Evolutionary conservation across 768 basidiomycete genomes (phyloP).

Genomic region (Hebeloma cylindrosporum): DNA sequence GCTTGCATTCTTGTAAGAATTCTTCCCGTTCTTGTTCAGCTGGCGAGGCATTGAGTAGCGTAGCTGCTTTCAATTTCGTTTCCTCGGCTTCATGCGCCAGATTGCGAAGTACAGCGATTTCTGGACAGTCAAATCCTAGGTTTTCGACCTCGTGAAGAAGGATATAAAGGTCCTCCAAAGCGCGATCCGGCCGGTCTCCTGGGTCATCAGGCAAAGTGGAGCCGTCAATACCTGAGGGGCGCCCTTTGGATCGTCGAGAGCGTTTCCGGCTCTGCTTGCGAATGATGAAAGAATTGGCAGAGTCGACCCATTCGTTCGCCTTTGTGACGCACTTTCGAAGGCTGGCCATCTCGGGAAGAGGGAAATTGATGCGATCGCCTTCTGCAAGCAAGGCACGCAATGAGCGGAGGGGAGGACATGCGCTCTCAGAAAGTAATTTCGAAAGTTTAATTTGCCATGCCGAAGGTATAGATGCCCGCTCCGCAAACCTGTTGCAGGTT

Average conservation of each 20-base stretch:
- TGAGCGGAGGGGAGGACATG: constrained; percentile 71
- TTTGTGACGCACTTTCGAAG: constrained; percentile 78
- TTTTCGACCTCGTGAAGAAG: constrained; percentile 71
- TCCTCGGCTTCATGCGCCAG: constrained; percentile 67
- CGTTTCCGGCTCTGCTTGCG: constrained; percentile 82
- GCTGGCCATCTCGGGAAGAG: constrained; percentile 66
- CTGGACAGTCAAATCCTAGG: constrained; percentile 83
- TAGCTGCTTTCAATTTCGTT: constrained; percentile 53
- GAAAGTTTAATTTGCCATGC: constrained; percentile 75
- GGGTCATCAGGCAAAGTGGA: constrained; percentile 47
- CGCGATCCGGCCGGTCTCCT: constrained; percentile 68
- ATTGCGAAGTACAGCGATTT: constrained; percentile 56
- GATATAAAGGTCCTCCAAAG: constrained; percentile 66
- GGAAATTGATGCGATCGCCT: constrained; percentile 81
- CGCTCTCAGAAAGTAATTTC: constrained; percentile 64
- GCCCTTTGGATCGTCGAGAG: constrained; percentile 60
- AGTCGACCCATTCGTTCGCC: constrained; percentile 88
- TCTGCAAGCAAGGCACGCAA: constrained; percentile 84
- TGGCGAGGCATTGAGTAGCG: constrained; percentile 46
- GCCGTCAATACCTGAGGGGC: constrained; percentile 44
- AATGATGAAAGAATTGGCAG: constrained; percentile 73
- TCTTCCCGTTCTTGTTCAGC: constrained; percentile 48
- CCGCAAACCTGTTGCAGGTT: constrained; percentile 60
- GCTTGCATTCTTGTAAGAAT: constrained; percentile 70
- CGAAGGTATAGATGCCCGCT: constrained; percentile 71